Evolutionary conservation across 179 eudicot genomes (phyloP).

Genomic region (Patellifolia procumbens): DNA sequence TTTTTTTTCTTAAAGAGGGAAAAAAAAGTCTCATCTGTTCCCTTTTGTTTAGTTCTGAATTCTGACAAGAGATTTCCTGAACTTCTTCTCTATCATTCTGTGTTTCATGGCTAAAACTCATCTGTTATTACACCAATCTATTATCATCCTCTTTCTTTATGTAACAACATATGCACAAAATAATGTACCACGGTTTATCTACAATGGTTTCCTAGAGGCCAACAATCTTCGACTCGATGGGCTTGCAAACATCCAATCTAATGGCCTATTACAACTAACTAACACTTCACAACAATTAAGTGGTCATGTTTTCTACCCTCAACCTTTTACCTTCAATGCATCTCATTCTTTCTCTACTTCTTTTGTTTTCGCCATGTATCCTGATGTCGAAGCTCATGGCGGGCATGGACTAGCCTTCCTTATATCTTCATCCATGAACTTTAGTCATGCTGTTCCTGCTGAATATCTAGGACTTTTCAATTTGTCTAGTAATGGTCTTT

Average conservation of each 20-base stretch:
- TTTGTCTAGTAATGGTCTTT: conserved; percentile 21
- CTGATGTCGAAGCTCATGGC: conserved; percentile 5
- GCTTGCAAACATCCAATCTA: conserved; percentile 24
- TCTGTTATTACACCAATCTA: neutral
- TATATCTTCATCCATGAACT: conserved; percentile 31
- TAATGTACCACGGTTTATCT: conserved; percentile 7
- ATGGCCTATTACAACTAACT: conserved; percentile 38
- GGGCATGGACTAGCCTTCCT: conserved; percentile 33
- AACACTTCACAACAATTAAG: conserved; percentile 17
- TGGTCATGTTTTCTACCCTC: conserved; percentile 24
- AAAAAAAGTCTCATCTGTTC: neutral
- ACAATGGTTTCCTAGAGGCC: conserved; percentile 17
- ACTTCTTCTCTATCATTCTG: neutral
- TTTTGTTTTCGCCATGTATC: conserved; percentile 22
- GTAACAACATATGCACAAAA: neutral
- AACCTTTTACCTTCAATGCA: neutral
- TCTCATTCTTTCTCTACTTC: conserved; percentile 26
- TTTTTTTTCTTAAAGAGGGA: neutral
- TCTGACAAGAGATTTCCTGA: neutral
- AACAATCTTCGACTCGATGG: conserved; percentile 24
- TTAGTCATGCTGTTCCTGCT: conserved; percentile 11
- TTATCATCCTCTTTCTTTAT: neutral
- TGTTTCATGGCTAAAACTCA: neutral
- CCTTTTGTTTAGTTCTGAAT: neutral
- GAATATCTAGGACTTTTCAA: conserved; percentile 42